Evolutionary conservation across 208 protist species (phyloP).

Genomic region (Strigomonas galati): DNA sequence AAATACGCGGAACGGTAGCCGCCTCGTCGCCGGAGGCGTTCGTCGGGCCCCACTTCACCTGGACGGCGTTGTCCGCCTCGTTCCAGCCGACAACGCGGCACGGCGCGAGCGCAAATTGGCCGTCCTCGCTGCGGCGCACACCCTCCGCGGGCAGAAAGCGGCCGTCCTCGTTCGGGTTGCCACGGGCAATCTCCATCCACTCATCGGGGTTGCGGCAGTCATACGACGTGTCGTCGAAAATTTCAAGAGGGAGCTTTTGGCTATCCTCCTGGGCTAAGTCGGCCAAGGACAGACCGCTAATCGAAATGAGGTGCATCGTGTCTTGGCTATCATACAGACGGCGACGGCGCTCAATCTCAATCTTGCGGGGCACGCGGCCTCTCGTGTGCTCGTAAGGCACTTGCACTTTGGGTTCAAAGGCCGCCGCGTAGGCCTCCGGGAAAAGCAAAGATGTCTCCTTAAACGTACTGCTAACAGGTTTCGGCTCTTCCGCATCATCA

Average conservation of each 20-base stretch:
- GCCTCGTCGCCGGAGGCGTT: slow-evolving; percentile 6
- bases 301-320: slow-evolving; percentile 68
- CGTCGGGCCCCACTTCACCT: slow-evolving; percentile 67
- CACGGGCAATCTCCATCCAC: slow-evolving; percentile 88
- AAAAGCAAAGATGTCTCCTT: slow-evolving; percentile 79
- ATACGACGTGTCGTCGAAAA: slow-evolving; percentile 96
- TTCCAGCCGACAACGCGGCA: slow-evolving; percentile 87
- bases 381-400: slow-evolving; percentile 88
- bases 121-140: slow-evolving; percentile 39
- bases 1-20: slow-evolving; percentile 70
- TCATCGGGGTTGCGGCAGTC: slow-evolving; percentile 88
- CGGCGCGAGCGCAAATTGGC: slow-evolving; percentile 49
- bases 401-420: slow-evolving; percentile 96
- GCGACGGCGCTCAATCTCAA: slow-evolving; percentile 94
- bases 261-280: slow-evolving; percentile 57
- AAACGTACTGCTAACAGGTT: slow-evolving; percentile 73
- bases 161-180: slow-evolving; percentile 27
- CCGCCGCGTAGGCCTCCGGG: slow-evolving; percentile 56
- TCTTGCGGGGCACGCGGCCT: slow-evolving; percentile 89
- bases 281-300: slow-evolving; percentile 67
- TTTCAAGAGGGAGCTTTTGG: slow-evolving; percentile 84
- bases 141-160: slow-evolving; percentile 85
- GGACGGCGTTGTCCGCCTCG: slow-evolving; percentile 61
- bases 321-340: slow-evolving; percentile 87
- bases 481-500: neutral